phyloP scores from a whole-genome alignment of 2,329 filamentous ascomycete genomes.

The Cercospora beticola region DNA sequence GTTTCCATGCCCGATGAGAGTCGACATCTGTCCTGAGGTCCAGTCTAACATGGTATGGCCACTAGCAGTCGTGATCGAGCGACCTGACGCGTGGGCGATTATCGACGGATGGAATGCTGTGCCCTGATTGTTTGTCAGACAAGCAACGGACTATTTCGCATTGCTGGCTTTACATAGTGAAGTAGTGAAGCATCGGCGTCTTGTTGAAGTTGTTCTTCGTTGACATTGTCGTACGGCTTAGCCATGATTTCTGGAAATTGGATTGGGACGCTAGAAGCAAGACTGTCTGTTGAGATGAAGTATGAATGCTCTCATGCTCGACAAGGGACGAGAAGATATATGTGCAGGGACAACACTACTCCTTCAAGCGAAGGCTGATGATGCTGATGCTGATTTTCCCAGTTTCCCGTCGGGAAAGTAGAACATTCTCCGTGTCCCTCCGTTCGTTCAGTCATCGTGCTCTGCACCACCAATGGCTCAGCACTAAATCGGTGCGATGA shows the following conservation, averaged over 20 bases:
- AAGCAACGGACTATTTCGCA: neutral
- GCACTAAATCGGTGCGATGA: too few relatives aligned
- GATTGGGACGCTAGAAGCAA: neutral
- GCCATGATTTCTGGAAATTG: constrained; percentile 11
- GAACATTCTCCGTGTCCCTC: too few relatives aligned
- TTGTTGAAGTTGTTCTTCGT: constrained; percentile 20
- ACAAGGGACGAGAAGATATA: neutral
- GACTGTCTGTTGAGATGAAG: neutral
- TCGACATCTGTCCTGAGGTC: constrained; percentile 60
- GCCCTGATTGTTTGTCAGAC: constrained; percentile 2
- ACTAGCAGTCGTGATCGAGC: constrained; percentile 20
- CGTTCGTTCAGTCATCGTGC: neutral
- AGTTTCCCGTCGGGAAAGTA: neutral
- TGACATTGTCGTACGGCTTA: constrained; percentile 21
- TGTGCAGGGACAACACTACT: neutral
- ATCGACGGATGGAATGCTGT: constrained; percentile 27
- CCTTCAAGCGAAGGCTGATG: too few relatives aligned
- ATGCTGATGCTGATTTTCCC: too few relatives aligned
- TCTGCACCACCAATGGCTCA: too few relatives aligned
- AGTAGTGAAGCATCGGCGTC: constrained; percentile 24
- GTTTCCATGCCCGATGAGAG: constrained; percentile 58
- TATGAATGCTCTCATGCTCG: neutral
- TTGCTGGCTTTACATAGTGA: constrained; percentile 16
- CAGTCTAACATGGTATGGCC: constrained; percentile 54
- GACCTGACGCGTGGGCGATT: constrained; percentile 23